phyloP scores from a whole-genome alignment of 2,329 filamentous ascomycete genomes.

The Botrytis sinoallii region DNA sequence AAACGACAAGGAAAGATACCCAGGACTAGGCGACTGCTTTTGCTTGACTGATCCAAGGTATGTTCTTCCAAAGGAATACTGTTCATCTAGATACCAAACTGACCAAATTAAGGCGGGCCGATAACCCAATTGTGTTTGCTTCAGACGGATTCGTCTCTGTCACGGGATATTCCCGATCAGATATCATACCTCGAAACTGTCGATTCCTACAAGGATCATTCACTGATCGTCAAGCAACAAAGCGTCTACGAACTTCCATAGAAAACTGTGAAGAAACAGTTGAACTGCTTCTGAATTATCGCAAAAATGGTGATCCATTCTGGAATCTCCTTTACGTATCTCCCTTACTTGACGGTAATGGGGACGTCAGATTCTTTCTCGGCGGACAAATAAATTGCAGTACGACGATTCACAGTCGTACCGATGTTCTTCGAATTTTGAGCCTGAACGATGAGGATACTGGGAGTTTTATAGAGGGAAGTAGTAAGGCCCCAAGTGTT shows the following conservation, averaged over 20 bases:
- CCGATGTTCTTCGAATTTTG: constrained; percentile 51
- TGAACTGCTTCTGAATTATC: constrained; percentile 51
- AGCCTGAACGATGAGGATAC: constrained; percentile 40
- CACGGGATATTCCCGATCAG: constrained; percentile 47
- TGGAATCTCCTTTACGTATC: constrained; percentile 56
- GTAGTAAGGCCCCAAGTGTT: constrained; percentile 23
- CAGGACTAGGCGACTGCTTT: constrained; percentile 57
- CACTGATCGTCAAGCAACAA: constrained; percentile 44
- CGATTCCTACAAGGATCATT: constrained; percentile 49
- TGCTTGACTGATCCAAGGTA: constrained; percentile 52
- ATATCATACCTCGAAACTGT: constrained; percentile 50
- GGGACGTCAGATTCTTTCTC: constrained; percentile 51
- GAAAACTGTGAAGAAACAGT: constrained; percentile 45
- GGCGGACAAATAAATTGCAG: constrained; percentile 58
- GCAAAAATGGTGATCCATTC: constrained; percentile 50
- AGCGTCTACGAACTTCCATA: constrained; percentile 44
- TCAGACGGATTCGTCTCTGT: constrained; percentile 52
- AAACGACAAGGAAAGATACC: constrained; percentile 43
- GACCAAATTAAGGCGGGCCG: constrained; percentile 37
- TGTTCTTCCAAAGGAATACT: not conserved
- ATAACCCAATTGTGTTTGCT: constrained; percentile 50
- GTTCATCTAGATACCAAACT: not conserved
- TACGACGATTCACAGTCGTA: constrained; percentile 48
- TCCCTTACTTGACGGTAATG: constrained; percentile 49
- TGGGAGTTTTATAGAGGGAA: constrained; percentile 30